Base-by-base conservation (phyloP, 2,329 filamentous ascomycete species). In the Penicillium sp. region DNA sequence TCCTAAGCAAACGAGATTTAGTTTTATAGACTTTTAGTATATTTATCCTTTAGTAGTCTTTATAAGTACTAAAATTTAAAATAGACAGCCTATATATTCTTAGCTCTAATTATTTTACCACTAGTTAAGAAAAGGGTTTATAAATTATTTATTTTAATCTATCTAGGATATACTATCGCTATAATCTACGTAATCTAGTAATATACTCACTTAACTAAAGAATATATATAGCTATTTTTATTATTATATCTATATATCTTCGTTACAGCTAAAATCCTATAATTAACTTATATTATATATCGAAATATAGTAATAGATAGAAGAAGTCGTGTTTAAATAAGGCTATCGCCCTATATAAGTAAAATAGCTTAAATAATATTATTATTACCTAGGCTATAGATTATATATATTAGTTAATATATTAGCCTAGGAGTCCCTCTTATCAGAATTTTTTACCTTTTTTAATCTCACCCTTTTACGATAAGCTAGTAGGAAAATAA, bases 51-150 rank as follows among this genome's bases (percentile, higher is more conserved):
- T 3, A 6, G 31, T n/a, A 19, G 23, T 4, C 9, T 29, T 10
- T 45, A 14, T n/a, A 50, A 45, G 23, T 47, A 29, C 16, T 46
- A 19, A 19, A 46, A 9, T 1, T 19, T 4, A 43, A 33, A 27
- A 31, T 19, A 60, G 58, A 43, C 54, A 11, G 50, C 43, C n/a
- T 50, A 58, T 50, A 48, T 62, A 31, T 43, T 65, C 4, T 48
- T 61, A 13, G 49, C 60, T 39, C 51, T 63, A 1, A 25, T 54
- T 13, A 23, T 61, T n/a, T 31, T 65, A 4, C 62, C 53, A 13
- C 13, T 63, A n/a, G 53, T 65, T 3, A 60, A 53, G 37, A 63
- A 58, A 48, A 46, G 60, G 50, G 54, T 65, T n/a, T 65, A 65
- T 21, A 48, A 65, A 44, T 42, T 65, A 14, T 65, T 65, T 31